Evolutionary conservation across 805 yeast genomes (phyloP), one percentile per base, ranked within the genome.

Genomic region (Pichia membranifaciens): DNA sequence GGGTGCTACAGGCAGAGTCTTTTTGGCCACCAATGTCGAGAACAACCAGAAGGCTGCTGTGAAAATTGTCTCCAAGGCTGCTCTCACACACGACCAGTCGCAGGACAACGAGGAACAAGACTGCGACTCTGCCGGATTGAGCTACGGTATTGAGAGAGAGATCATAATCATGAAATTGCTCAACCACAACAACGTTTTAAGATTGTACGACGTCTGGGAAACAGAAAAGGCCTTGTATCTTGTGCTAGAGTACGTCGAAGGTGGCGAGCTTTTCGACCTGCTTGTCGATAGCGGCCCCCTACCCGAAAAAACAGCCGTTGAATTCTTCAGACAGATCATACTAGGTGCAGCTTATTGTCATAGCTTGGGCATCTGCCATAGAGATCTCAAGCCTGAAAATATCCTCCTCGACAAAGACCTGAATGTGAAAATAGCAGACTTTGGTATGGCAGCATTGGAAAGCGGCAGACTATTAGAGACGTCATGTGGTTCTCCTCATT

Each of bases 371-470:
- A 82, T 85, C 44, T 84, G 84, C 47, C 93, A 85, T 60, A 73
- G 88, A 54, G 93, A 85, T 62, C 73, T 85, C 54, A 85, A 85
- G 62, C 93, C 93, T 2, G 93, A 85, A 61, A 85, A 85, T 55
- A 74, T 85, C 22, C 64, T 85, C 44, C 71, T 90, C 38, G 98
- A 90, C 68, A 82, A 83, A 61, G 76, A 87, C 62, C 79, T 82
- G 53, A 89, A 88, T 65, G 90, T 93, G 64, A 93, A 93, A 65
- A 88, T 93, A 55, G 99, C 99, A 9, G 99, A 93, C 67, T 93
- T 93, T 64, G 99, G 99, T 31, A 93, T 93, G 99, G 99, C 99
- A 16, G 98, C 99, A 6, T 70, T 93, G 40, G 98, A 93, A 64
- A 62, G 70, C n/a, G 78, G 77, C 45, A 80, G 84, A 57, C 69